A percentile compares a stretch with the other conserved stretches of the same genome.
Conservation (phyloP, 306 rosid genomes). For the Geum urbanum region DNA sequence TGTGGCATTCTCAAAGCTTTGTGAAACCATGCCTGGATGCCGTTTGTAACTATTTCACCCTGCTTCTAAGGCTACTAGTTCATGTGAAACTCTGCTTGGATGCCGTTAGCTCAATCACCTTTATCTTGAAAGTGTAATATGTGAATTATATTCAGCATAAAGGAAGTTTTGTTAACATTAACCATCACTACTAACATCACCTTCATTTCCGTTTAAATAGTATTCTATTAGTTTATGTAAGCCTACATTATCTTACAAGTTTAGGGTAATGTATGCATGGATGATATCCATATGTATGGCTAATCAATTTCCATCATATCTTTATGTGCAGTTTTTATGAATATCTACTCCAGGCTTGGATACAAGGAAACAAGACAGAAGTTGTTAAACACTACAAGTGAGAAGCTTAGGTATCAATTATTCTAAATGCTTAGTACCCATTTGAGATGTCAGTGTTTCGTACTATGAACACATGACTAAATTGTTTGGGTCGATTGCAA, state of each 20-base stretch:
- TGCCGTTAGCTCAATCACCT: background rate
- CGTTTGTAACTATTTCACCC: no score
- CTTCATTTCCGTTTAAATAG: background rate
- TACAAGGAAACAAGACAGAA: conserved; percentile 65
- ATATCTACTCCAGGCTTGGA: conserved; percentile 68
- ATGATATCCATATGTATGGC: conserved; percentile 9
- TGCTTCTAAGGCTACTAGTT: no score
- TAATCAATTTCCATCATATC: conserved; percentile 16
- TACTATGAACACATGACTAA: background rate
- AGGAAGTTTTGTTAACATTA: background rate
- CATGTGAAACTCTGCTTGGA: background rate
- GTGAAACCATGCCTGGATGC: no score
- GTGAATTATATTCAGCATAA: background rate
- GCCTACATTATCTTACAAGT: background rate
- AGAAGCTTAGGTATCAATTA: conserved; percentile 18
- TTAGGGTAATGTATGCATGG: background rate
- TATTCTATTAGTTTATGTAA: background rate
- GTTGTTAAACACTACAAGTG: conserved; percentile 46
- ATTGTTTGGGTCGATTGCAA: background rate
- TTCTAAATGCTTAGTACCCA: background rate
- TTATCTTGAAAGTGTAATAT: background rate
- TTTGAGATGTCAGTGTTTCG: background rate
- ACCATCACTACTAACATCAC: no score
- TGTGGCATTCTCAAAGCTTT: no score
- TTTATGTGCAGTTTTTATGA: conserved; percentile 50